Evolutionary conservation across 1,284 basidiomycete genomes (phyloP), one percentile per base, ranked within the genome.

Genomic region (Cutaneotrichosporon dermatis): DNA sequence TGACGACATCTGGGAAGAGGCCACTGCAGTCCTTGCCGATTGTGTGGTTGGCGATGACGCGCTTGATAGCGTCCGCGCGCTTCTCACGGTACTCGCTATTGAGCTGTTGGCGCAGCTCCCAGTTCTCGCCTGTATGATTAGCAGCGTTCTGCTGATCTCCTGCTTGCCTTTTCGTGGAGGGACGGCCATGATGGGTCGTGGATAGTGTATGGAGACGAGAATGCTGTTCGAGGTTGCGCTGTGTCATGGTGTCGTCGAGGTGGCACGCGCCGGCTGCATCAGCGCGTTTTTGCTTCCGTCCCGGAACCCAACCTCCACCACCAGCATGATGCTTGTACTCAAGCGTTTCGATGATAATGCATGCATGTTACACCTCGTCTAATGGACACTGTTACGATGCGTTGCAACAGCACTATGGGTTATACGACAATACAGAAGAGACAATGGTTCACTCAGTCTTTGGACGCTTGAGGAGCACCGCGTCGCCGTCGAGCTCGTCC

Each of bases 51-150:
- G 92, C 92, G 73, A 95, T 95, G 63, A 92, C 90, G 52, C 90
- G 84, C 80, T 98, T 98, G 82, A 99, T 97, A 4, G 95, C 96
- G 87, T 98, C 95, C 78, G 97, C 97, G 60, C 95, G 83, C 74
- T 91, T 90, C 69, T 97, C 93, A 62, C 88, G 84, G 80, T 96
- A 97, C 76, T 97, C 91, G 72, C 89, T 92, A 80, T 99, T 98
- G 72, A 99, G 85, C 79, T 96, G 91, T 63, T 92, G 87, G 63
- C 89, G 87, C 75, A 96, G 88, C 80, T 95, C 92, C 79, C 88
- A 94, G 82, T 95, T 95, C 82, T 94, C 92, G 73, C 92, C 82
- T 82, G 58, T 3, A 10, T 12, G 8, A 34, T 57, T 25, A 58
- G 62, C 40, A 41, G 33, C 15, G 13, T 13, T 13, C 4, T n/a